Evolutionary conservation across 352 stramenopile genomes (phyloP).

Genomic region (Globisporangium spinosum): DNA sequence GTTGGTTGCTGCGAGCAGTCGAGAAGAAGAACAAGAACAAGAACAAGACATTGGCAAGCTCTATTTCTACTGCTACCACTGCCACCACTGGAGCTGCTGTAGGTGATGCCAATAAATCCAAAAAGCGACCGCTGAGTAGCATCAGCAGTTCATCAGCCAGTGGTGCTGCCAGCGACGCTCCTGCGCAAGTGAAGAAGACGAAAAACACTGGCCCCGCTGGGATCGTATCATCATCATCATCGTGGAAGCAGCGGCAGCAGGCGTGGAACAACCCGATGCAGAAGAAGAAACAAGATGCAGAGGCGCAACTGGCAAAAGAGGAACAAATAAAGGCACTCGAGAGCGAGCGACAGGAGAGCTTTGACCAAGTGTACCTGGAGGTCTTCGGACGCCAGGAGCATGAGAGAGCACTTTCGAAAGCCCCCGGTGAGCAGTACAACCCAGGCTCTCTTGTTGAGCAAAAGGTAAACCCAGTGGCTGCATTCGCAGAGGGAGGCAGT

Average conservation of each 20-base stretch:
- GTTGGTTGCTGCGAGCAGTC: slow-evolving; percentile 36
- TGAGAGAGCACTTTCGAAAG: slow-evolving; percentile 2
- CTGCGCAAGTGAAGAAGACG: slow-evolving; percentile 8
- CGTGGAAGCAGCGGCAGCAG: slow-evolving; percentile 27
- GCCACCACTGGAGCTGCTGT: not conserved
- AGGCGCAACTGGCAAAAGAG: not conserved
- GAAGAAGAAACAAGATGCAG: not conserved
- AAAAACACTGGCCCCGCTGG: not conserved
- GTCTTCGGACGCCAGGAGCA: slow-evolving; percentile 35
- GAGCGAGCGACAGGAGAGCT: slow-evolving; percentile 31
- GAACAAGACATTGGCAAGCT: slow-evolving; percentile 7
- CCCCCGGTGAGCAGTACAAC: slow-evolving; percentile 6
- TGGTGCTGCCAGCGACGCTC: not conserved
- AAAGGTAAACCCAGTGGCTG: not conserved
- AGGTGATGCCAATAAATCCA: not conserved
- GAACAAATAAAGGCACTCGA: not conserved
- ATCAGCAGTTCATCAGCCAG: not conserved
- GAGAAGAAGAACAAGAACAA: slow-evolving; percentile 33
- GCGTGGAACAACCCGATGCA: slow-evolving; percentile 14
- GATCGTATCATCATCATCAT: not conserved
- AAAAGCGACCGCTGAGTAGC: slow-evolving; percentile 16
- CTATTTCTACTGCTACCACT: not conserved
- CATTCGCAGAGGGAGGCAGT: not conserved
- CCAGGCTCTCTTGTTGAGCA: not conserved
- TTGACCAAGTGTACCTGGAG: slow-evolving; percentile 52